phyloP scores from a whole-genome alignment of 768 basidiomycete genomes.

The Auricularia sp. region DNA sequence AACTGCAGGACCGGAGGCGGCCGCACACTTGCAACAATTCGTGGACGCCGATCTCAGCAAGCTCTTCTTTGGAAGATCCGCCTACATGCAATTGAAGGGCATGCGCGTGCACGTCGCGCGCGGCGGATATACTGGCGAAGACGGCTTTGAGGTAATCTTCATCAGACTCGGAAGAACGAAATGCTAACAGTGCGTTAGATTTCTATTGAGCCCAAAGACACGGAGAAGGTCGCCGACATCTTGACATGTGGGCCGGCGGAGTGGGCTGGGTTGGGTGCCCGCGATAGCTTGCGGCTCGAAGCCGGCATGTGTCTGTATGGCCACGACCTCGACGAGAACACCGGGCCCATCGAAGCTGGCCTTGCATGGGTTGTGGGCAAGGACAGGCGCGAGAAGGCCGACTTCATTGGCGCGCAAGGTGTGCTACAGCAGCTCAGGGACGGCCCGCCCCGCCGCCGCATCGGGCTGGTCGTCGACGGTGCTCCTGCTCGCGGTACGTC shows the following conservation, averaged over 20 bases:
- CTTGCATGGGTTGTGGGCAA: slow-evolving; percentile 96
- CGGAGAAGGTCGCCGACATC: slow-evolving; percentile 55
- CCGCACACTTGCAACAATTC: slow-evolving; percentile 64
- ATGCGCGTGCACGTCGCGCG: slow-evolving; percentile 77
- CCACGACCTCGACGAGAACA: slow-evolving; percentile 81
- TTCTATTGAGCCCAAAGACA: slow-evolving; percentile 73
- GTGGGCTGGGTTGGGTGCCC: slow-evolving; percentile 81
- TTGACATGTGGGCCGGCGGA: slow-evolving; percentile 54
- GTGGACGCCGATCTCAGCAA: slow-evolving; percentile 64
- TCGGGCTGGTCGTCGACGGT: slow-evolving; percentile 74
- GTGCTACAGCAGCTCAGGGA: slow-evolving; percentile 72
- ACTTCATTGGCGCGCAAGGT: slow-evolving; percentile 70
- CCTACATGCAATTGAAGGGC: slow-evolving; percentile 68
- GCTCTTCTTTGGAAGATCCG: slow-evolving; percentile 78
- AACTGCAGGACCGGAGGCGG: slow-evolving; percentile 65
- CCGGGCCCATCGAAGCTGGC: slow-evolving; percentile 83
- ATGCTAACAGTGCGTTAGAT: slow-evolving; percentile 40
- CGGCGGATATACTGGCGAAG: slow-evolving; percentile 97
- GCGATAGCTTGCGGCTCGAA: slow-evolving; percentile 90
- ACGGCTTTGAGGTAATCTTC: slow-evolving; percentile 78
- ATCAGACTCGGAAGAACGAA: neutral
- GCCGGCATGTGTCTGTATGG: slow-evolving; percentile 97
- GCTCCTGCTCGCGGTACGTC: slow-evolving; percentile 74
- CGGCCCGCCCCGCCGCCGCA: slow-evolving; percentile 65
- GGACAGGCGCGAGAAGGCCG: slow-evolving; percentile 49